Percentiles rank a stretch among this genome's conserved stretches.
Evolutionary conservation across 2,329 filamentous ascomycete genomes (phyloP).

Genomic region (Calonectria montana): DNA sequence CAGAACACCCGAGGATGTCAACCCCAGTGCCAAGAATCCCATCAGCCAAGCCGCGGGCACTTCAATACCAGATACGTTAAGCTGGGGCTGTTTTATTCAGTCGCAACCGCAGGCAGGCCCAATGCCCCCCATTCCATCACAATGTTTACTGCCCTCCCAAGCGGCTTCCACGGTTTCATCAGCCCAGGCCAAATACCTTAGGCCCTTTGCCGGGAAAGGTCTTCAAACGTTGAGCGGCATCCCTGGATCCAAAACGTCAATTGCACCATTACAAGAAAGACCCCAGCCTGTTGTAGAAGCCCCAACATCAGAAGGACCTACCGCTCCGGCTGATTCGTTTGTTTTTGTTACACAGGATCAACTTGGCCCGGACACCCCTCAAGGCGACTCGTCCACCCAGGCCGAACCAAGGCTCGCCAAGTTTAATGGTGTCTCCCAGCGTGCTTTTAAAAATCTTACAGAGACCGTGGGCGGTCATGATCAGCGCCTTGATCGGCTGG

Average conservation of each 20-base stretch:
- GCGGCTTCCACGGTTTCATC: constrained; percentile 65
- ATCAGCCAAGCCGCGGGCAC: constrained; percentile 35
- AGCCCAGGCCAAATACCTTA: constrained; percentile 61
- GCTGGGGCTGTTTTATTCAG: constrained; percentile 59
- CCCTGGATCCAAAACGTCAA: constrained; percentile 41
- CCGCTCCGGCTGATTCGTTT: constrained; percentile 39
- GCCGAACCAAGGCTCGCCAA: constrained; percentile 39
- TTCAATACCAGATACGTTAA: constrained; percentile 66
- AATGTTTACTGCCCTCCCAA: constrained; percentile 64
- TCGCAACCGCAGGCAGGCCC: constrained; percentile 50
- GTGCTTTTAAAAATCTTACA: constrained; percentile 58
- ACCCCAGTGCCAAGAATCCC: constrained; percentile 24
- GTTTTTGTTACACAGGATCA: constrained; percentile 36
- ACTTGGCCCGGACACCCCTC: constrained; percentile 30
- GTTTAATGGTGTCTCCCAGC: constrained; percentile 44
- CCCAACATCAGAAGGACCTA: constrained; percentile 29
- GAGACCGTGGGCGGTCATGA: constrained; percentile 70
- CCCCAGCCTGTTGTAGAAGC: constrained; percentile 29
- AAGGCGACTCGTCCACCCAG: constrained; percentile 40
- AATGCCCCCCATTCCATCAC: constrained; percentile 60
- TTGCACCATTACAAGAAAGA: constrained; percentile 47
- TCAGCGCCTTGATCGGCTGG: constrained; percentile 74
- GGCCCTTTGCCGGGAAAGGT: constrained; percentile 67
- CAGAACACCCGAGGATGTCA: constrained; percentile 43
- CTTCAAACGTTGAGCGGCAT: constrained; percentile 62